These are phyloP conservation scores for Xylaria sp. DNA, from an alignment of 2,329 filamentous ascomycete genomes.

Conservation along the genomic window DNA sequence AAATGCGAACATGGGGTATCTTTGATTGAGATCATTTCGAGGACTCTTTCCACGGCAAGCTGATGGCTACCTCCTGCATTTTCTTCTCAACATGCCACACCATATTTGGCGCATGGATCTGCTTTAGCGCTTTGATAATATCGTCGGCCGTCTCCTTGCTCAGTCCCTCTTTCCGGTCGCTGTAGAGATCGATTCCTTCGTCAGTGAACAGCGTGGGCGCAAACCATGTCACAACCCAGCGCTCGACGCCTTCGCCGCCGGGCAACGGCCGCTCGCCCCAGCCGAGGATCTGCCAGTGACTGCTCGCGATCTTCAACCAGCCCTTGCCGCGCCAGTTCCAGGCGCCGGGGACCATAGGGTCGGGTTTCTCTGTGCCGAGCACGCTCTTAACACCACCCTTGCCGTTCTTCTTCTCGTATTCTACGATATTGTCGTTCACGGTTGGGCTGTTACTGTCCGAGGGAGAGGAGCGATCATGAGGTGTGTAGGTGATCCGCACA, in stretches of 20 bases:
- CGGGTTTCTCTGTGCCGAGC: constrained; percentile 69
- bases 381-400: constrained; percentile 67
- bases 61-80: constrained; percentile 63
- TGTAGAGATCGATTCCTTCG: constrained; percentile 83
- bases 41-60: constrained; percentile 60
- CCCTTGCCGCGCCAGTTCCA: constrained; percentile 86
- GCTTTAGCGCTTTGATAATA: constrained; percentile 65
- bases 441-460: constrained; percentile 51
- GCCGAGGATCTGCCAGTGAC: constrained; percentile 84
- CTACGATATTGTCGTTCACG: constrained; percentile 76
- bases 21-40: constrained; percentile 32
- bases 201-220: constrained; percentile 84
- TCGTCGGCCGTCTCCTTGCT: constrained; percentile 64
- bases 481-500: constrained; percentile 79
- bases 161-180: constrained; percentile 69
- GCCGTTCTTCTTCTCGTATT: constrained; percentile 59
- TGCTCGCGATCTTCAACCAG: constrained; percentile 75
- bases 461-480: constrained; percentile 19
- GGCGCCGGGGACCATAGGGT: constrained; percentile 51
- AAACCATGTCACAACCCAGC: constrained; percentile 87
- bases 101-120: constrained; percentile 65
- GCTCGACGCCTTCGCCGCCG: constrained; percentile 53
- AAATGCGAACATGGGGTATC: constrained; percentile 16
- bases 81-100: constrained; percentile 59
- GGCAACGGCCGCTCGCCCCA: constrained; percentile 67